These are phyloP conservation scores for Paspalum notatum DNA, from an alignment of 176 grass and related monocot genomes.

Conservation along the genomic window DNA sequence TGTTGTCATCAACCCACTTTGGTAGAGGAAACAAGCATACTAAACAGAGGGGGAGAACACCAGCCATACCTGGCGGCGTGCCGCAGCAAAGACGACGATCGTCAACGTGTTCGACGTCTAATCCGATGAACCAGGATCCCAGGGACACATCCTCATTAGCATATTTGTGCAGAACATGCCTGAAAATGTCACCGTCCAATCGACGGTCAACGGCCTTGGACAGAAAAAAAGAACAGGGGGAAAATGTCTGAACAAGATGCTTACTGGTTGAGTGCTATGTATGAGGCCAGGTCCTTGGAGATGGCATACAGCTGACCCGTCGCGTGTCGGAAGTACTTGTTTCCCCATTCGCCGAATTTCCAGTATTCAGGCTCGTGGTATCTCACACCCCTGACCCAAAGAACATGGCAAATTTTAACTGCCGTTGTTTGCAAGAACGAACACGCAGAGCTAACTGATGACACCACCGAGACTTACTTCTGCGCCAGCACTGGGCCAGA, in stretches of 20 bases:
- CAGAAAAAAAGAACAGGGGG: background rate
- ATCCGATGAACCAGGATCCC: conserved; percentile 75
- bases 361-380: conserved; percentile 73
- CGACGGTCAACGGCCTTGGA: conserved; percentile 22
- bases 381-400: conserved; percentile 47
- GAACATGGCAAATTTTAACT: background rate
- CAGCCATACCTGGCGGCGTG: conserved; percentile 55
- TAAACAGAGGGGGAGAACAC: background rate
- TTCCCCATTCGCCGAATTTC: conserved; percentile 69
- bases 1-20: conserved; percentile 11
- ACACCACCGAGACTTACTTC: conserved; percentile 58
- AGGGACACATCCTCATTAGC: conserved; percentile 79
- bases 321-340: conserved; percentile 66
- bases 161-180: conserved; percentile 80
- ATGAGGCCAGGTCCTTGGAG: conserved; percentile 65
- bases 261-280: conserved; percentile 69
- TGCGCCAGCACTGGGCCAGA: conserved; percentile 87
- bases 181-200: conserved; percentile 31
- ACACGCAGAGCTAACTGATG: background rate
- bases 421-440: background rate
- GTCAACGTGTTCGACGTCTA: conserved; percentile 66
- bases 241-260: background rate
- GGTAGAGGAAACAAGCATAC: background rate
- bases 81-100: conserved; percentile 70
- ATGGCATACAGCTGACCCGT: conserved; percentile 61